Evolutionary conservation across 345 rosid genomes (phyloP), one percentile per base, ranked within the genome.

Genomic region (Dipteronia dyeriana): DNA sequence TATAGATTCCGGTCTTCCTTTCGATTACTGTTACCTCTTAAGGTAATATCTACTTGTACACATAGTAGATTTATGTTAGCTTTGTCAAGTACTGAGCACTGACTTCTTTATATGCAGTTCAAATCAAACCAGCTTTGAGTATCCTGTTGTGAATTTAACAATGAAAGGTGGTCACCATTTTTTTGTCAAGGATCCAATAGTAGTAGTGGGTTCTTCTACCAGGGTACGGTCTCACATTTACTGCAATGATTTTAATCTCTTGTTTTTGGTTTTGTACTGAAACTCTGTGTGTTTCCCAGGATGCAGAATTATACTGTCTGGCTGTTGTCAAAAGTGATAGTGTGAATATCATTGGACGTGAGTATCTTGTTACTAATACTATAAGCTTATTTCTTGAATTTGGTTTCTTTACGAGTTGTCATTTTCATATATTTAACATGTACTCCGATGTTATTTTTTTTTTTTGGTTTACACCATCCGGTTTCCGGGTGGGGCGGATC

Each of bases 291-390:
- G 23, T 76, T 79, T 75, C 60, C 54, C 92, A 95, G 98, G 79
- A 73, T 71, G 54, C 62, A 31, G 25, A 20, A 43, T 23, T 89
- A 13, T 95, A 92, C 64, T 96, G 97, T 80, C 87, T 96, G 69
- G 98, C 76, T 62, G 71, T 95, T 31, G 85, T 95, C 76, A 93
- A 84, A 80, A 92, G 92, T 63, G 88, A 85, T 66, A 76, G 84
- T 56, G 79, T 92, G 66, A 91, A 95, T 79, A 90, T 95, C 79
- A 92, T 95, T 8, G 99, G 98, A 83, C 98, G 97, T 94, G 80
- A 94, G 98, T 88, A 54, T 81, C 82, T 74, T 2, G 12, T 66
- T 68, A 10, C 45, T 1, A 29, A 56, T 41, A 7, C 25, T 69
- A 12, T 73, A 59, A 59, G 64, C 76, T 60, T 77, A 16, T 43